phyloP scores from a whole-genome alignment of 352 stramenopile species.

The Phytopythium helicoides region DNA sequence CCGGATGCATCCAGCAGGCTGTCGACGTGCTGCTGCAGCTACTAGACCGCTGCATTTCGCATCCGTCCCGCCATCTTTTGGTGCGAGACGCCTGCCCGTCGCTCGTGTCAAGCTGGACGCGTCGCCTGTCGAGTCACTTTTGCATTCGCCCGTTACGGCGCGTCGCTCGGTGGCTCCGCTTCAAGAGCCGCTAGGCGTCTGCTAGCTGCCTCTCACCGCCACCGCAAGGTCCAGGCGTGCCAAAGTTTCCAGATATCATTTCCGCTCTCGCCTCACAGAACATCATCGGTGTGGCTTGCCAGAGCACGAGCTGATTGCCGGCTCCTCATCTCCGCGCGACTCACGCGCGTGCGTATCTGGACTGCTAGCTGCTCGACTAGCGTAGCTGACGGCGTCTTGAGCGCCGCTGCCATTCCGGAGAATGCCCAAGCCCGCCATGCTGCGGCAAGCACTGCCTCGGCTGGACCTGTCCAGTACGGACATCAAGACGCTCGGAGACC shows the following conservation, averaged over 20 bases:
- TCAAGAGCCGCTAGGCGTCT: too few species aligned
- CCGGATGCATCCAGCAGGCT: background rate
- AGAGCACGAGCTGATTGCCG: background rate
- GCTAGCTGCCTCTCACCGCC: too few species aligned
- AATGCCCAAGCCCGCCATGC: slow-evolving; percentile 36
- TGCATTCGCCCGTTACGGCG: too few species aligned
- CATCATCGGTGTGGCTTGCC: background rate
- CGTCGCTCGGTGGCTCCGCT: too few species aligned
- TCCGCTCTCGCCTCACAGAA: background rate
- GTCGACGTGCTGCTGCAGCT: too few species aligned
- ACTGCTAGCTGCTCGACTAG: background rate
- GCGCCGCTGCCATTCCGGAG: background rate
- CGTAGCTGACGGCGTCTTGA: background rate
- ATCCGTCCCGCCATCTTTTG: too few species aligned
- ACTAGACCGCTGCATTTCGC: too few species aligned
- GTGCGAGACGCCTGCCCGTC: too few species aligned
- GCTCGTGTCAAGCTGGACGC: too few species aligned
- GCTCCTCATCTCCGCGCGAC: background rate
- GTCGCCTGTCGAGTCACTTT: too few species aligned
- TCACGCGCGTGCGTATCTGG: background rate
- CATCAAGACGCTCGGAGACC: slow-evolving; percentile 34
- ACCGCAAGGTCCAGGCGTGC: background rate
- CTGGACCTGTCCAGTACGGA: slow-evolving; percentile 28
- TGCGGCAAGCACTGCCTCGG: slow-evolving; percentile 27
- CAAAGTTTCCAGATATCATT: slow-evolving; percentile 3